Conservation (phyloP, 371 early-diverging fungal genomes). For the Mycotypha africana region DNA sequence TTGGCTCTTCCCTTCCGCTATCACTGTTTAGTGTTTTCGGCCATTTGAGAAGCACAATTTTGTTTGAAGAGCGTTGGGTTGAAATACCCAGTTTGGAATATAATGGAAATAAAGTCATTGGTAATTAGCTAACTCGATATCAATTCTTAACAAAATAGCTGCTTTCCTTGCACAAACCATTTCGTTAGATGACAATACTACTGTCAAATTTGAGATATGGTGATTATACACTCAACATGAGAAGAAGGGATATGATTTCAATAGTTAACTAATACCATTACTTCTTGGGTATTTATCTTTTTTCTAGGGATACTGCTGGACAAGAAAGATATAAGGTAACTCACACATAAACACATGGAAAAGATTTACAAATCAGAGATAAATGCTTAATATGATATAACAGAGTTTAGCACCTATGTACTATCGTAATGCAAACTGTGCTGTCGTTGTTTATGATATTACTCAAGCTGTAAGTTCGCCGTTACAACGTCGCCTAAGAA, state of each 20-base stretch:
- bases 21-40: too few relatives aligned
- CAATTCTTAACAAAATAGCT: conserved; percentile 32
- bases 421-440: conserved; percentile 97
- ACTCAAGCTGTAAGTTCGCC: conserved; percentile 84
- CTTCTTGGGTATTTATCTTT: too few relatives aligned
- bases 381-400: conserved; percentile 26
- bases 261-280: too few relatives aligned
- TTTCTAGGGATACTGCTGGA: conserved; percentile 89
- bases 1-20: background rate
- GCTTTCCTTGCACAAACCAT: conserved; percentile 81
- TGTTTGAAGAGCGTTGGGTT: background rate
- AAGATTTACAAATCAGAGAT: background rate
- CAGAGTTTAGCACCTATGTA: conserved; percentile 99
- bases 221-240: too few relatives aligned
- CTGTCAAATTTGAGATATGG: conserved; percentile 89
- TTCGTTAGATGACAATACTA: conserved; percentile 61
- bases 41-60: background rate
- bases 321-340: conserved; percentile 96
- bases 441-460: conserved; percentile 97
- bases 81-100: background rate
- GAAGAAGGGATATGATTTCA: too few relatives aligned
- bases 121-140: background rate
- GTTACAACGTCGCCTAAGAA: too few relatives aligned
- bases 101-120: background rate
- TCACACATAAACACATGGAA: conserved; percentile 35